Percentiles rank a stretch among this genome's conserved stretches.
These are phyloP conservation scores for Hypoxylon perforatum DNA, from an alignment of 495 filamentous ascomycete genomes.

Conservation along the genomic window DNA sequence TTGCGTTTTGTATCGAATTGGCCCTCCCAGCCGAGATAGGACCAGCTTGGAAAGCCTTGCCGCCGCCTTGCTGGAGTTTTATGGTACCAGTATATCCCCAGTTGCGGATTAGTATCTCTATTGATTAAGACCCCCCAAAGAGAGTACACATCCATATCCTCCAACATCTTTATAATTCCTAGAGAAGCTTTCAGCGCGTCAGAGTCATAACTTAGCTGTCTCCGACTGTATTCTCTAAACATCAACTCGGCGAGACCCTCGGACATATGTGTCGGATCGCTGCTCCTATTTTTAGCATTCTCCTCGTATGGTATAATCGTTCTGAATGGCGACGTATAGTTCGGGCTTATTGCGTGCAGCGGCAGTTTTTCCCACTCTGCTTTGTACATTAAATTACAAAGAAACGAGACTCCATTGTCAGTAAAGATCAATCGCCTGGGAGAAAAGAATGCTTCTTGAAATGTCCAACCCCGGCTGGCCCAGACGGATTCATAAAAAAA, in stretches of 20 bases:
- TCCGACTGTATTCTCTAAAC: neutral
- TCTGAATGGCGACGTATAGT: neutral
- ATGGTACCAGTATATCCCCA: slow-evolving; percentile 2
- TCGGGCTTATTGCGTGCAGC: neutral
- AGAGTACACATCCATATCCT: neutral
- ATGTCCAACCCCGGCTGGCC: no score
- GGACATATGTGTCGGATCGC: neutral
- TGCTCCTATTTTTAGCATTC: neutral
- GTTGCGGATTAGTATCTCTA: neutral
- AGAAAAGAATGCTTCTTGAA: no score
- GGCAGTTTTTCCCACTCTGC: neutral
- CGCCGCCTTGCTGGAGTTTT: neutral
- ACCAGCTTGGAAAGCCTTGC: slow-evolving; percentile 8
- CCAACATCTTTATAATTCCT: slow-evolving; percentile 1
- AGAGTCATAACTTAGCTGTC: neutral
- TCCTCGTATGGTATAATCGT: neutral
- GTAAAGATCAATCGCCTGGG: no score
- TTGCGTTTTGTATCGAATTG: neutral
- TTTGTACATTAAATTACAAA: neutral
- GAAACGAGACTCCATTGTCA: no score
- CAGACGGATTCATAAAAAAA: no score
- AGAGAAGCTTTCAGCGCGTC: neutral
- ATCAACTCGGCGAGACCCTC: neutral
- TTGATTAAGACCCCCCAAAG: neutral
- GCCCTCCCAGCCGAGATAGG: slow-evolving; percentile 10